Percentiles rank a stretch among this genome's conserved stretches.
Evolutionary conservation across 208 protist species (phyloP).

Genomic region (Porcisia hertigi): DNA sequence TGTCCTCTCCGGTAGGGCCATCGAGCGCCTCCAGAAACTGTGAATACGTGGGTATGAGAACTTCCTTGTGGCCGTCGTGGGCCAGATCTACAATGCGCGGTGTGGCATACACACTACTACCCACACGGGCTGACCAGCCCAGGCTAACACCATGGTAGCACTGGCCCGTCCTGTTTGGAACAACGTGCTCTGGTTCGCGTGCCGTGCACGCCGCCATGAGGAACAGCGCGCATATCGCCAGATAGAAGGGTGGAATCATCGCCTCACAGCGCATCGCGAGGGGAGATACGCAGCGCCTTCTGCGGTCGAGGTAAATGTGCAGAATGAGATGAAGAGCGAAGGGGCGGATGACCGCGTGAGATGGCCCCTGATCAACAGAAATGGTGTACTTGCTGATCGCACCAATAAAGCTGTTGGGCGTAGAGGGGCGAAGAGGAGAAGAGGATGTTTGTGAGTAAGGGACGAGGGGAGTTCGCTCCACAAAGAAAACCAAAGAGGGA

Average conservation of each 20-base stretch:
- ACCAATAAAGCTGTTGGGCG: neutral
- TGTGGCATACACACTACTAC: constrained; percentile 77
- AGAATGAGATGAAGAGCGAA: too few species aligned
- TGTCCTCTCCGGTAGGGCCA: constrained; percentile 52
- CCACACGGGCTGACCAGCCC: constrained; percentile 79
- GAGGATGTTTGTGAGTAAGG: too few species aligned
- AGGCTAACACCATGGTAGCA: constrained; percentile 61
- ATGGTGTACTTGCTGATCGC: neutral
- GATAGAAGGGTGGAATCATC: neutral
- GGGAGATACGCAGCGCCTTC: neutral
- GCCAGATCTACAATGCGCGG: constrained; percentile 81
- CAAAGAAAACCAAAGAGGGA: neutral
- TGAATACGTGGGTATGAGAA: constrained; percentile 79
- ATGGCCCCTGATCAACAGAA: neutral
- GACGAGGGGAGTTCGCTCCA: too few species aligned
- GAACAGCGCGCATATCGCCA: constrained; percentile 5
- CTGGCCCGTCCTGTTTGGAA: constrained; percentile 19
- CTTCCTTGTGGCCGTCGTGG: constrained; percentile 81
- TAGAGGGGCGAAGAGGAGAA: neutral
- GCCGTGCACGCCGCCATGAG: neutral
- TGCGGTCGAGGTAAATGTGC: neutral
- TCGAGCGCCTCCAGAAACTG: constrained; percentile 74
- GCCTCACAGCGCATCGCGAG: neutral
- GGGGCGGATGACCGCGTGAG: neutral
- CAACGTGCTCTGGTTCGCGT: constrained; percentile 1